These are phyloP conservation scores for Ascochyta clinopodiicola DNA, from an alignment of 2,329 filamentous ascomycete species.

Conservation along the genomic window DNA sequence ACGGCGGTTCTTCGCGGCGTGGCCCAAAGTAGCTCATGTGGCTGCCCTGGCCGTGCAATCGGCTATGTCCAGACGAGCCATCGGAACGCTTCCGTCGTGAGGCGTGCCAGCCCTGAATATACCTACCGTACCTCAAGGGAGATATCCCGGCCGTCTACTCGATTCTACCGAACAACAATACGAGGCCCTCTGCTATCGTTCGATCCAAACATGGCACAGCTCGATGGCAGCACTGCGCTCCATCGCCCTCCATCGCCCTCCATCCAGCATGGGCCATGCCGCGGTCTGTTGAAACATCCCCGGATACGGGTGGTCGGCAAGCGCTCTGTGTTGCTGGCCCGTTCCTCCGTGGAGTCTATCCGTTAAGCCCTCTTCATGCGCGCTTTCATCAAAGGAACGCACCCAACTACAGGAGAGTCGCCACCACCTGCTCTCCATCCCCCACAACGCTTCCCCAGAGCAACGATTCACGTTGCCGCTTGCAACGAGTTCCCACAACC, in stretches of 20 bases:
- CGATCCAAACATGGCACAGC: slow-evolving; percentile 2
- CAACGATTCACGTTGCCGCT: background rate
- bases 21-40: slow-evolving; percentile 9
- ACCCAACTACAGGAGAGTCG: background rate
- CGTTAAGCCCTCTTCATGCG: background rate
- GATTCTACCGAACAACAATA: slow-evolving; percentile 2
- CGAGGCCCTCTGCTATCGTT: background rate
- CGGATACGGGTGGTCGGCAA: background rate
- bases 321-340: background rate
- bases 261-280: slow-evolving; percentile 4
- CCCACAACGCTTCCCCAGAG: background rate
- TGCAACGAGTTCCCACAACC: slow-evolving; percentile 3
- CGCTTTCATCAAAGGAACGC: background rate
- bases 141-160: background rate
- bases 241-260: background rate
- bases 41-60: background rate
- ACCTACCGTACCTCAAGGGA: background rate
- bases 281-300: background rate
- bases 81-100: slow-evolving; percentile 1
- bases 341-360: no score
- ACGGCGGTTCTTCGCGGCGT: slow-evolving; percentile 8
- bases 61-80: slow-evolving; percentile 4
- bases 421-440: background rate
- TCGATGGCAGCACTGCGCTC: slow-evolving; percentile 1
- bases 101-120: background rate